phyloP scores from a whole-genome alignment of 2,329 filamentous ascomycete genomes.

The Sclerotinia spermophila region DNA sequence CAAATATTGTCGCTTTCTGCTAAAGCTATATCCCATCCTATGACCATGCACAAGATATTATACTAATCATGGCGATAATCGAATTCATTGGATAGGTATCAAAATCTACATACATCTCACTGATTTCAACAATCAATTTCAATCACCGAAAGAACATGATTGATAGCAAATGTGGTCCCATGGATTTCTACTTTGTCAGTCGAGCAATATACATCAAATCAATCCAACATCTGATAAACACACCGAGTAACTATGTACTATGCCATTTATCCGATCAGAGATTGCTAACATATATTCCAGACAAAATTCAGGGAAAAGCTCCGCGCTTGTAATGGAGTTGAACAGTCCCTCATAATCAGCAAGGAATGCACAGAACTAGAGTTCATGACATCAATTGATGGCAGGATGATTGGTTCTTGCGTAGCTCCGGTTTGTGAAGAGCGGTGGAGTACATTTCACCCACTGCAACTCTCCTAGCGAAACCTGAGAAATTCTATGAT shows the following conservation, averaged over 20 bases:
- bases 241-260: not conserved
- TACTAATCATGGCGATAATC: too few species aligned
- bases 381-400: not conserved
- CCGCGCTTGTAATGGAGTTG: not conserved
- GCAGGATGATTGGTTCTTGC: not conserved
- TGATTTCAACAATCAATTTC: too few species aligned
- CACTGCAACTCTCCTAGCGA: not conserved
- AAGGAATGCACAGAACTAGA: not conserved
- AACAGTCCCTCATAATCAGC: not conserved
- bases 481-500: not conserved
- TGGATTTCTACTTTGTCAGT: not conserved
- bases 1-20: too few species aligned
- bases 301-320: not conserved
- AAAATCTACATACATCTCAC: too few species aligned
- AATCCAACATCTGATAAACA: too few species aligned
- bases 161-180: too few species aligned
- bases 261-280: not conserved
- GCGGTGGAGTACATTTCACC: not conserved
- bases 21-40: too few species aligned
- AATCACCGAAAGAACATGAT: too few species aligned
- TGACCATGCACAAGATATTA: too few species aligned
- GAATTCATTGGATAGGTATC: too few species aligned
- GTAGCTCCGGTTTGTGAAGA: not conserved
- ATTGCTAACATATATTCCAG: not conserved
- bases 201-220: not conserved